Evolutionary conservation across 75 land plant genomes (phyloP).

Genomic region (Larix kaempferi): DNA sequence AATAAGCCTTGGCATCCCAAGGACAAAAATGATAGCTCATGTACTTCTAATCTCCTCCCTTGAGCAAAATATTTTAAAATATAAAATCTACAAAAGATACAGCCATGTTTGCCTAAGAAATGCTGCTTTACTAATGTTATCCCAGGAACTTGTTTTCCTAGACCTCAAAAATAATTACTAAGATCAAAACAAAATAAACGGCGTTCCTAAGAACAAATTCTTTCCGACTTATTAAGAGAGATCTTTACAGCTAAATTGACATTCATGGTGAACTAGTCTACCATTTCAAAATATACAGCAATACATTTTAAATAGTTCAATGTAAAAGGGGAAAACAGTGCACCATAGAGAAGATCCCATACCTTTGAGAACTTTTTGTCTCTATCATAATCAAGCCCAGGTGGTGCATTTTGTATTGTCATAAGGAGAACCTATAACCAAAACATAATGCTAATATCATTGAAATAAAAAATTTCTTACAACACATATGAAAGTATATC

Average conservation of each 20-base stretch:
- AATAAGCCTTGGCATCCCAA: no score
- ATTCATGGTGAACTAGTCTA: neutral
- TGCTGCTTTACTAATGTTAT: neutral
- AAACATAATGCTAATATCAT: neutral
- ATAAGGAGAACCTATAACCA: conserved; percentile 72
- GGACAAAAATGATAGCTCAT: no score
- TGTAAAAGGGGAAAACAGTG: neutral
- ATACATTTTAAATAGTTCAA: neutral
- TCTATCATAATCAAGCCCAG: conserved; percentile 89
- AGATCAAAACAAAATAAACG: conserved; percentile 4
- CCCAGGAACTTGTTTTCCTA: neutral
- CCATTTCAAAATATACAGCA: neutral
- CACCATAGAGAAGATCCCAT: conserved; percentile 11
- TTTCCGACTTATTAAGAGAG: neutral
- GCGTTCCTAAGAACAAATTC: neutral
- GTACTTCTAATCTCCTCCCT: neutral
- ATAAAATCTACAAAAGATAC: neutral
- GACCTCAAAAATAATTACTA: neutral
- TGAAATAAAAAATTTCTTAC: neutral
- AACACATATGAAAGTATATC: neutral
- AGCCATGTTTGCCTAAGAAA: neutral
- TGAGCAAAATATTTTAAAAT: neutral
- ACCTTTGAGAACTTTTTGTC: conserved; percentile 92
- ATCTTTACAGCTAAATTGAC: neutral
- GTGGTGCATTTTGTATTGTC: conserved; percentile 94